These are phyloP conservation scores for Daldinia sp. DNA, from an alignment of 2,329 filamentous ascomycete species.

Conservation along the genomic window DNA sequence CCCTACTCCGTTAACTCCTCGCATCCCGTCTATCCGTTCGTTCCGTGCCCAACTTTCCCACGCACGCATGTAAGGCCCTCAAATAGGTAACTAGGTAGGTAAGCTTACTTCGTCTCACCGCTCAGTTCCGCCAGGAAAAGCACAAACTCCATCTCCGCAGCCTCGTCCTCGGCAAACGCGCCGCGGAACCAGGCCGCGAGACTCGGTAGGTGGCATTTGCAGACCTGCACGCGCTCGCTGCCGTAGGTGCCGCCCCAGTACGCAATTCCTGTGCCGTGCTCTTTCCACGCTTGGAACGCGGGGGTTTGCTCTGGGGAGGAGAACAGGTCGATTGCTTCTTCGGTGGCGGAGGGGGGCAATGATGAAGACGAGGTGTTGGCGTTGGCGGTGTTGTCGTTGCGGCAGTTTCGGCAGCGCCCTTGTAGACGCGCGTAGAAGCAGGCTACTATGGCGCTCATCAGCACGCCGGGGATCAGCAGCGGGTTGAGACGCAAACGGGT, in stretches of 20 bases:
- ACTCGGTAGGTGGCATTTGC: slow-evolving; percentile 30
- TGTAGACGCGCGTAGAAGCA: slow-evolving; percentile 33
- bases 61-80: too few species aligned
- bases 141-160: slow-evolving; percentile 33
- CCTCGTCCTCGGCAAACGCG: slow-evolving; percentile 30
- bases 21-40: too few species aligned
- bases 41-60: too few species aligned
- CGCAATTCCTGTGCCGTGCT: slow-evolving; percentile 16
- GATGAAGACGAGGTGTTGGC: neutral
- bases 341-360: neutral
- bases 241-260: slow-evolving; percentile 30
- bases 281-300: slow-evolving; percentile 24
- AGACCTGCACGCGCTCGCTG: slow-evolving; percentile 28
- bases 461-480: slow-evolving; percentile 33
- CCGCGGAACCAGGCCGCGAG: slow-evolving; percentile 39
- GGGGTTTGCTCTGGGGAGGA: slow-evolving; percentile 11
- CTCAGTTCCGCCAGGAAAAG: slow-evolving; percentile 33
- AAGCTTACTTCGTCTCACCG: slow-evolving; percentile 7
- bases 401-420: slow-evolving; percentile 23
- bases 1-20: too few species aligned
- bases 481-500: slow-evolving; percentile 34
- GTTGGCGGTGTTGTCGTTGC: neutral
- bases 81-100: too few species aligned
- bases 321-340: slow-evolving; percentile 29
- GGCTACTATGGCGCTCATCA: slow-evolving; percentile 35